phyloP scores from a whole-genome alignment of 2,329 filamentous ascomycete species.

The Ophiocordyceps robertsii region DNA sequence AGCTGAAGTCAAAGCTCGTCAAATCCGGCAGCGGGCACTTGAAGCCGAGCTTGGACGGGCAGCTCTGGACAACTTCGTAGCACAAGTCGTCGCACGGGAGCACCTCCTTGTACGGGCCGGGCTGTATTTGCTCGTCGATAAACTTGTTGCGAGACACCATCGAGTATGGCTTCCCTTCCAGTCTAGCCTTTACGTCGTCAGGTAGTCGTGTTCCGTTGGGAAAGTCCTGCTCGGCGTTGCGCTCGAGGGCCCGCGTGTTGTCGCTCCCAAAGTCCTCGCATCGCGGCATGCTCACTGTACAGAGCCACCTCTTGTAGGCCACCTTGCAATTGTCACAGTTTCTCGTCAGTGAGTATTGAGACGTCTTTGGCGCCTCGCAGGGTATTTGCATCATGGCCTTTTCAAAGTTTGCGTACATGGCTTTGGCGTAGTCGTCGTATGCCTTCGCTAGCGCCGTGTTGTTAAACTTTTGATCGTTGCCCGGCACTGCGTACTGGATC shows the following conservation, averaged over 20 bases:
- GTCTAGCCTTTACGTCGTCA: constrained; percentile 13
- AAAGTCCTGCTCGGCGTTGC: constrained; percentile 60
- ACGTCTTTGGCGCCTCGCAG: constrained; percentile 62
- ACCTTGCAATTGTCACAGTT: constrained; percentile 61
- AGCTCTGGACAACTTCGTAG: constrained; percentile 72
- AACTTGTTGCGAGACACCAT: constrained; percentile 50
- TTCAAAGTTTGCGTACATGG: constrained; percentile 64
- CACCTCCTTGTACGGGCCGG: constrained; percentile 89
- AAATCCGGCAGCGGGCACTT: constrained; percentile 46
- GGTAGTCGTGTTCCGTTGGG: constrained; percentile 50
- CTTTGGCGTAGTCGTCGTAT: constrained; percentile 65
- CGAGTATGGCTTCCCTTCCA: constrained; percentile 10
- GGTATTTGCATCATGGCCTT: constrained; percentile 73
- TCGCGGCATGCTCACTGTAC: constrained; percentile 80
- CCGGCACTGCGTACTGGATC: constrained; percentile 82
- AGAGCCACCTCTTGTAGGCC: constrained; percentile 92
- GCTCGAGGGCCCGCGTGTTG: constrained; percentile 30
- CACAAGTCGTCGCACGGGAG: constrained; percentile 82
- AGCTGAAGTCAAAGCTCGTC: constrained; percentile 20
- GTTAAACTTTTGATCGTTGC: constrained; percentile 52
- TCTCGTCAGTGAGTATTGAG: constrained; percentile 69
- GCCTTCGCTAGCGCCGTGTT: constrained; percentile 50
- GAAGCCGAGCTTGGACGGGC: constrained; percentile 66
- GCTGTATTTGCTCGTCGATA: constrained; percentile 59
- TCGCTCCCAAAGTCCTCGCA: constrained; percentile 67